Evolutionary conservation across 331 rosid genomes (phyloP).

Genomic region (Quercus phellos): DNA sequence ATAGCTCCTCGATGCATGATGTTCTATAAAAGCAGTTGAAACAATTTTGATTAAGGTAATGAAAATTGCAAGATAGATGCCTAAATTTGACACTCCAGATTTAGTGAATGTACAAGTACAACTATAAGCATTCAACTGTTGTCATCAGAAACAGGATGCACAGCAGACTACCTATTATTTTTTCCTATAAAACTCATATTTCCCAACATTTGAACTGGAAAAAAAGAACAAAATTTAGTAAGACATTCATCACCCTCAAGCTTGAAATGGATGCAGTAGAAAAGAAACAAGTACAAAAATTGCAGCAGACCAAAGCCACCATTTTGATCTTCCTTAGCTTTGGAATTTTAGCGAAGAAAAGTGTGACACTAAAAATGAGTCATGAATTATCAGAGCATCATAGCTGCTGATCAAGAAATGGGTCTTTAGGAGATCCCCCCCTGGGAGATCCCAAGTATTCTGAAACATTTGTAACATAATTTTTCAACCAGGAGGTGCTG

Average conservation of each 20-base stretch:
- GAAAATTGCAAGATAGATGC: background rate
- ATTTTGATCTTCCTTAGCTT: constrained; percentile 2
- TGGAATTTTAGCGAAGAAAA: background rate
- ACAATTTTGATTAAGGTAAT: background rate
- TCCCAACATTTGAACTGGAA: background rate
- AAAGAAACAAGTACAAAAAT: background rate
- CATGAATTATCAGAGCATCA: constrained; percentile 25
- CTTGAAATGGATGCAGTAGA: background rate
- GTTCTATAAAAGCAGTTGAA: background rate
- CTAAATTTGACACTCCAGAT: background rate
- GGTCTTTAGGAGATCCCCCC: constrained; percentile 38
- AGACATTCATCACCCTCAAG: background rate
- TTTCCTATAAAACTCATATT: background rate
- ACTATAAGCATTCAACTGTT: background rate
- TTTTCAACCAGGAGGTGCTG: constrained; percentile 78
- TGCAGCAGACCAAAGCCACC: background rate
- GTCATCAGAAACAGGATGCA: background rate
- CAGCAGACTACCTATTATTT: background rate
- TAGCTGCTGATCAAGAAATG: constrained; percentile 70
- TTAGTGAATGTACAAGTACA: constrained; percentile 3
- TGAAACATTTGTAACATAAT: constrained; percentile 38
- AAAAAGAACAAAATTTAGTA: background rate
- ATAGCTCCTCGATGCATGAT: background rate
- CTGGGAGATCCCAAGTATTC: constrained; percentile 60
- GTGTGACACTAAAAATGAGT: background rate